Evolutionary conservation across 1,139 yeast species (phyloP).

Genomic region (Diutina catenulata): DNA sequence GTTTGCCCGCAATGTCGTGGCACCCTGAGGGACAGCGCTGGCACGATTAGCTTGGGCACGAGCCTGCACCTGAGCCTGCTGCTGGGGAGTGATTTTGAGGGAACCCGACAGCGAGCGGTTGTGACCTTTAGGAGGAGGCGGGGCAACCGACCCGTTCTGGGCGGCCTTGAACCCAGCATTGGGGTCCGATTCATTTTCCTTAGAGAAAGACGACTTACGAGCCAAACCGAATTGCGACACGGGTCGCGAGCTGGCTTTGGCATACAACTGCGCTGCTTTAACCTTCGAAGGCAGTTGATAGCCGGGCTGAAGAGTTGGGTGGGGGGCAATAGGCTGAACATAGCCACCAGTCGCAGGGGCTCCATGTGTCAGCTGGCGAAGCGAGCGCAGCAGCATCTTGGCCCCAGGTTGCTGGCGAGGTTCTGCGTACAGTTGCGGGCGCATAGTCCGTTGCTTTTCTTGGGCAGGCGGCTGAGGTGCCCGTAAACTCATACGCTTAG

Average conservation of each 20-base stretch:
- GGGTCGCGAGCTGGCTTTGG: conserved; percentile 36
- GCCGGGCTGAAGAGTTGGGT: conserved; percentile 29
- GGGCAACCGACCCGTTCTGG: neutral
- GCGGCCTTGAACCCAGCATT: conserved; percentile 16
- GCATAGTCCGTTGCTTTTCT: too few species aligned
- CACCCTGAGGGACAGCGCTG: conserved; percentile 8
- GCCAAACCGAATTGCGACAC: conserved; percentile 27
- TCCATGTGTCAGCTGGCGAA: conserved; percentile 4
- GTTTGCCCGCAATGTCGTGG: conserved; percentile 6
- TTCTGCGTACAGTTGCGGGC: conserved; percentile 22
- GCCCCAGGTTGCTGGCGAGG: conserved; percentile 5
- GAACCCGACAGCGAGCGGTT: neutral
- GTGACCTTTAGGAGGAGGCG: neutral
- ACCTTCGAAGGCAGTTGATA: conserved; percentile 31
- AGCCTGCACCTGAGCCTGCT: neutral
- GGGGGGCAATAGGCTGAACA: conserved; percentile 29
- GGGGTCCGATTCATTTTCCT: too few species aligned
- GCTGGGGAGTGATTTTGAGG: neutral
- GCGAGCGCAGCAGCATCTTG: neutral
- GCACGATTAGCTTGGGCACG: neutral
- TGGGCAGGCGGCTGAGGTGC: too few species aligned
- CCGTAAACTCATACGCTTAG: too few species aligned
- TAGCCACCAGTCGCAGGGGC: neutral
- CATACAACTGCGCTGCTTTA: conserved; percentile 37
- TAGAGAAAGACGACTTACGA: conserved; percentile 38